These are phyloP conservation scores for Whalleya microplaca DNA, from an alignment of 2,329 filamentous ascomycete species.

Conservation along the genomic window DNA sequence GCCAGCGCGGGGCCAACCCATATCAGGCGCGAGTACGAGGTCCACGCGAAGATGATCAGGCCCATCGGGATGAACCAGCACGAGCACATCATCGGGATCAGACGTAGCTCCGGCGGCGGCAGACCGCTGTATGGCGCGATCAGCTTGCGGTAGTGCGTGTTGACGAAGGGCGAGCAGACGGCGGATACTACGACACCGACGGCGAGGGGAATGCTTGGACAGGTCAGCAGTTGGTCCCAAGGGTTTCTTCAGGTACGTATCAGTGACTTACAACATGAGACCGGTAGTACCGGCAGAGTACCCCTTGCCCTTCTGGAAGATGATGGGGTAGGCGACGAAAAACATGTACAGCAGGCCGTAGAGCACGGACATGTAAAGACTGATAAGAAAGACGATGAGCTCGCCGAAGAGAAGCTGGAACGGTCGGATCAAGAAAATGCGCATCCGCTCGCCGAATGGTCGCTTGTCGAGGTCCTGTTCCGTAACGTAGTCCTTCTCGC, in stretches of 20 bases:
- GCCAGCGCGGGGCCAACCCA: slow-evolving; percentile 76
- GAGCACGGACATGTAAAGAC: slow-evolving; percentile 83
- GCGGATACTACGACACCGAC: slow-evolving; percentile 74
- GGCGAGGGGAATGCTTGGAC: slow-evolving; percentile 67
- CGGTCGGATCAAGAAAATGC: slow-evolving; percentile 77
- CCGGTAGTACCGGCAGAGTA: slow-evolving; percentile 75
- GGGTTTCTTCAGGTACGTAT: slow-evolving; percentile 55
- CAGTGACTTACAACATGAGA: slow-evolving; percentile 67
- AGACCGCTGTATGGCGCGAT: slow-evolving; percentile 34
- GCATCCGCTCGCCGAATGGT: slow-evolving; percentile 68
- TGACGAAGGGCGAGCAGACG: slow-evolving; percentile 70
- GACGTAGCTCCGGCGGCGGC: slow-evolving; percentile 75
- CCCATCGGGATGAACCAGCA: slow-evolving; percentile 72
- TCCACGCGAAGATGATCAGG: slow-evolving; percentile 63
- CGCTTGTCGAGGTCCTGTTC: slow-evolving; percentile 79
- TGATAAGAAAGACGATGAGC: slow-evolving; percentile 82
- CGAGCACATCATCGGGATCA: slow-evolving; percentile 81
- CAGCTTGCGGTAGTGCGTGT: slow-evolving; percentile 73
- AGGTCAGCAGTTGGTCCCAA: slow-evolving; percentile 46
- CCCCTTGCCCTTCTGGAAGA: slow-evolving; percentile 81
- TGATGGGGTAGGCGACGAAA: slow-evolving; percentile 70
- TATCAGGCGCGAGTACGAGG: slow-evolving; percentile 64
- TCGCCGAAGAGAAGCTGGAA: slow-evolving; percentile 86
- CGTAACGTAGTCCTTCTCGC: slow-evolving; percentile 70
- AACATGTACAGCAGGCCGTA: slow-evolving; percentile 79